Evolutionary conservation across 106 monocot genomes (phyloP), one percentile per base, ranked within the genome.

Genomic region (Allium fistulosum): DNA sequence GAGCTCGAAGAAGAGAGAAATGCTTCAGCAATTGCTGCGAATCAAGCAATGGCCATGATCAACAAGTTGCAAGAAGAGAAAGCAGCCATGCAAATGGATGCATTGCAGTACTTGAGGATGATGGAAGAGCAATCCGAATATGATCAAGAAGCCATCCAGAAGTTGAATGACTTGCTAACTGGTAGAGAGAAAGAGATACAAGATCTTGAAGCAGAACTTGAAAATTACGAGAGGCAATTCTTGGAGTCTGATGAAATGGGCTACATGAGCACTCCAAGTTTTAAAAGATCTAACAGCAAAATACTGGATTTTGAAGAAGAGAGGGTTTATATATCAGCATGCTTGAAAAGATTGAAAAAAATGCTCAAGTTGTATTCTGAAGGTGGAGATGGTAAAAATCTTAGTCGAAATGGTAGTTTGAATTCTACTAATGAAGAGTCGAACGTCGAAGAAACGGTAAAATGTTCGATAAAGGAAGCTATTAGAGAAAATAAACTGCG

Each of bases 31-130:
- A 75, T 92, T 58, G 83, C 97, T 11, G 97, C 89, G 62, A 90
- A 87, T 65, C 84, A 99, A 71, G 84, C 97, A 27, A 92, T 99
- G 97, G 85, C 86, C 26, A 99, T 99, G 97, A 99, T 99, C 48
- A 99, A 78, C 58, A 89, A 86, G 66, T 79, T 99, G 82, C 97
- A 99, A 70, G 88, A 99, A 73, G 97, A 99, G 75, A 99, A 92
- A 75, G 97, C 97, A 18, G 59, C 84, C 8, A 88, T 99, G 83
- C 92, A 99, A 53, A 86, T 99, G 88, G 92, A 99, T 75, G 88
- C 89, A 7, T 79, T 89, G 72, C 97, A 99, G 60, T 92, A 99
- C 56, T 68, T 82, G 56, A 87, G 97, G 62, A 84, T 92, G 97
- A 92, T 99, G 97, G 97, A 99, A 79, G 87, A 99, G 46, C 92